phyloP scores from a whole-genome alignment of 805 yeast genomes.

The Cephaloascus fragrans region DNA sequence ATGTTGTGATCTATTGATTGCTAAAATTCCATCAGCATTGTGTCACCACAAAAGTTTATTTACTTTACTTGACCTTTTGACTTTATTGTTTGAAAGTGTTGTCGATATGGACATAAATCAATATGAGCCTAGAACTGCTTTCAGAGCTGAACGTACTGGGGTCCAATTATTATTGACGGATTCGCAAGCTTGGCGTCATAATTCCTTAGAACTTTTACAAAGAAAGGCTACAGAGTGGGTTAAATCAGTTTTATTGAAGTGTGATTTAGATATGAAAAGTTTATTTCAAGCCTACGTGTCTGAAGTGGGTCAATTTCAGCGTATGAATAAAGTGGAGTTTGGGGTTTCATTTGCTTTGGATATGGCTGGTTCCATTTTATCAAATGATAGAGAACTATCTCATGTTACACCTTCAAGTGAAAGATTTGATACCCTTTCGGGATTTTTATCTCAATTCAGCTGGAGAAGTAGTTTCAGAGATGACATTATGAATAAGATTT shows the following conservation, averaged over 20 bases:
- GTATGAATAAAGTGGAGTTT: constrained; percentile 35
- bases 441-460: constrained; percentile 66
- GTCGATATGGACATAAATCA: constrained; percentile 76
- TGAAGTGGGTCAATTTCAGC: constrained; percentile 18
- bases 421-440: constrained; percentile 52
- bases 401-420: constrained; percentile 29
- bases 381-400: constrained; percentile 56
- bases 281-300: constrained; percentile 72
- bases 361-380: constrained; percentile 68
- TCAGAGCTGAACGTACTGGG: constrained; percentile 32
- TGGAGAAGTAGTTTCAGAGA: constrained; percentile 46
- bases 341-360: constrained; percentile 90
- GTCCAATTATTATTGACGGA: constrained; percentile 59
- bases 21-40: constrained; percentile 62
- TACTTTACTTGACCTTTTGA: constrained; percentile 72
- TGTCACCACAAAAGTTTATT: constrained; percentile 68
- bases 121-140: constrained; percentile 76
- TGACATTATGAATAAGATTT: constrained; percentile 17
- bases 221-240: constrained; percentile 63
- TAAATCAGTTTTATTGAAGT: constrained; percentile 38
- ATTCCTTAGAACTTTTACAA: constrained; percentile 52
- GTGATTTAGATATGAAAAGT: constrained; percentile 69
- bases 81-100: constrained; percentile 68
- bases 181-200: constrained; percentile 63
- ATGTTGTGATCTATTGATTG: constrained; percentile 62